phyloP scores from a whole-genome alignment of 768 basidiomycete genomes.

The Leccinum subgranulosum region DNA sequence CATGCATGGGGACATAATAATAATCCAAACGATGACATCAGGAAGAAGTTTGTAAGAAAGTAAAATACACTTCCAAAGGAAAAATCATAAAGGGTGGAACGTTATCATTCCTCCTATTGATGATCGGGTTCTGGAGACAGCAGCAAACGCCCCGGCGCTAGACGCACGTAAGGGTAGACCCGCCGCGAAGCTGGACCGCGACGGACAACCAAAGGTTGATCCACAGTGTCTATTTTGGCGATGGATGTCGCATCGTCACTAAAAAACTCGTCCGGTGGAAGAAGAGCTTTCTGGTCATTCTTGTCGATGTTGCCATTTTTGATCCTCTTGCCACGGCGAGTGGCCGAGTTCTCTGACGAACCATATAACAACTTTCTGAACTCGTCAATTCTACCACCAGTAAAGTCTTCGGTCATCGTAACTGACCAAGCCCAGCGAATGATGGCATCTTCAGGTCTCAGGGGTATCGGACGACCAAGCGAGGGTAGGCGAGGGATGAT shows the following conservation, averaged over 20 bases:
- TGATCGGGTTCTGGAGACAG: conserved; percentile 15
- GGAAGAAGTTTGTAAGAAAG: background rate
- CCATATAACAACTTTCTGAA: conserved; percentile 1
- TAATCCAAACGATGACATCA: background rate
- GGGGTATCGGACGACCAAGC: conserved; percentile 15
- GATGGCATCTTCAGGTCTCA: conserved; percentile 16
- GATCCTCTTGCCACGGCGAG: conserved; percentile 8
- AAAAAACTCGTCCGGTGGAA: conserved; percentile 18
- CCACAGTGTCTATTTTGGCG: background rate
- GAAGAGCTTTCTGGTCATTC: conserved; percentile 3
- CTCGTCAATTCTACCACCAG: background rate
- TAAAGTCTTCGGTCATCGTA: conserved; percentile 10
- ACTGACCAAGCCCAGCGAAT: conserved; percentile 24
- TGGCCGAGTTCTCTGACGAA: background rate
- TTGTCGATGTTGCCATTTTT: background rate
- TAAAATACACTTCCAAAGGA: background rate
- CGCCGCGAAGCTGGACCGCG: background rate
- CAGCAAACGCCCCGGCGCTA: conserved; percentile 11
- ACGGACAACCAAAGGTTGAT: conserved; percentile 16
- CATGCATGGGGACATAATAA: background rate
- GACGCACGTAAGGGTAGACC: conserved; percentile 21
- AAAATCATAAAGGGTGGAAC: background rate
- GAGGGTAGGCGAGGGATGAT: conserved; percentile 29
- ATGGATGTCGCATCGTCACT: background rate
- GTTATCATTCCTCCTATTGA: background rate